A percentile compares a stretch with the other conserved stretches of the same genome.
Evolutionary conservation across 768 basidiomycete species (phyloP).

Genomic region (Russula griseocarnosa): DNA sequence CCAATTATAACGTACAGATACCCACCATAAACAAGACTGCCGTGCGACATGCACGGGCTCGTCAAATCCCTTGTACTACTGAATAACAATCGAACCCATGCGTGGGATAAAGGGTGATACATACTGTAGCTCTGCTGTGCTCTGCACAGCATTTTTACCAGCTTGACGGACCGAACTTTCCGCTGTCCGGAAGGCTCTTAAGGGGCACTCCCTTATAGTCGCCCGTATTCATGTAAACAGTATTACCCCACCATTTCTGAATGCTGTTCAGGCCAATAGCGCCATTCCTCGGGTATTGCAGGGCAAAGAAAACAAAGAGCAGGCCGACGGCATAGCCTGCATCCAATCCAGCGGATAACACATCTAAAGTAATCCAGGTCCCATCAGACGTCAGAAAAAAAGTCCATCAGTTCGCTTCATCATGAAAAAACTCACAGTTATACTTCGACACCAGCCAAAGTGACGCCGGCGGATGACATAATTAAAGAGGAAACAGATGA

Average conservation of each 20-base stretch:
- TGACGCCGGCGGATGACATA: conserved; percentile 39
- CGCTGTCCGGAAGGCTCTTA: conserved; percentile 10
- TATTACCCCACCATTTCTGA: conserved; percentile 72
- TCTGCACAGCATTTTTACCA: conserved; percentile 10
- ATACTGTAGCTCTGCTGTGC: not conserved
- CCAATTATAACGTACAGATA: too few species aligned
- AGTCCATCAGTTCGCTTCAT: not conserved
- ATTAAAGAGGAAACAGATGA: conserved; percentile 40
- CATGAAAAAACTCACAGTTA: conserved; percentile 32
- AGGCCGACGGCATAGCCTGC: conserved; percentile 59
- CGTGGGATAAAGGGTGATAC: too few species aligned
- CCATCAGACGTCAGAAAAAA: conserved; percentile 25
- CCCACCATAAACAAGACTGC: too few species aligned
- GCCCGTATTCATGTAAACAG: conserved; percentile 34
- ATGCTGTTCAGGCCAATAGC: conserved; percentile 52
- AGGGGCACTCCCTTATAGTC: conserved; percentile 31
- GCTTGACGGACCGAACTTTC: conserved; percentile 26
- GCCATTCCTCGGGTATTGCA: conserved; percentile 65
- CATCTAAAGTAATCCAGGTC: conserved; percentile 37
- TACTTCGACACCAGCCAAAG: conserved; percentile 41
- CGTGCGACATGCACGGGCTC: not conserved
- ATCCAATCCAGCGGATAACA: conserved; percentile 69
- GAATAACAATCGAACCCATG: not conserved
- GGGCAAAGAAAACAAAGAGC: conserved; percentile 54
- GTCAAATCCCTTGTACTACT: not conserved